These are phyloP conservation scores for Aureoboletus auriporus DNA, from an alignment of 768 basidiomycete genomes.

Conservation along the genomic window DNA sequence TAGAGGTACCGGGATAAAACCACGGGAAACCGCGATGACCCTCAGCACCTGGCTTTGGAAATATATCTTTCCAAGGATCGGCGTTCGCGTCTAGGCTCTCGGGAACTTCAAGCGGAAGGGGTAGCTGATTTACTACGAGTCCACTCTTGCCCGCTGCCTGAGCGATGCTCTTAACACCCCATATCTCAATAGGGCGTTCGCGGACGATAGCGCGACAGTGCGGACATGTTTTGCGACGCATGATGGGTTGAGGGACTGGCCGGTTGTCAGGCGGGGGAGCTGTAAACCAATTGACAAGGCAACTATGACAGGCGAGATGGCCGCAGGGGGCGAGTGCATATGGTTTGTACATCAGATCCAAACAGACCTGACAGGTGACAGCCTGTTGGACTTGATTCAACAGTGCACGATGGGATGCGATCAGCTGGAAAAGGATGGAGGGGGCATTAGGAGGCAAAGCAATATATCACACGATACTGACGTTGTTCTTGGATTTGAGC, in stretches of 20 bases:
- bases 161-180: constrained; percentile 46
- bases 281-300: constrained; percentile 77
- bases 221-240: constrained; percentile 40
- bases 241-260: constrained; percentile 22
- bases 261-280: constrained; percentile 32
- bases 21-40: constrained; percentile 17
- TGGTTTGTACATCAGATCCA: constrained; percentile 69
- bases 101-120: constrained; percentile 25
- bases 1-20: constrained; percentile 20
- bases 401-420: constrained; percentile 50
- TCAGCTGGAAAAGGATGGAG: constrained; percentile 32
- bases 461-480: constrained; percentile 20
- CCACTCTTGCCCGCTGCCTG: constrained; percentile 49
- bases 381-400: constrained; percentile 57
- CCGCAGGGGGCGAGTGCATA: constrained; percentile 76
- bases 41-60: constrained; percentile 29
- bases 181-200: constrained; percentile 45
- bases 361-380: constrained; percentile 74
- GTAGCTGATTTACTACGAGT: constrained; percentile 32
- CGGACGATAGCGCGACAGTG: constrained; percentile 42
- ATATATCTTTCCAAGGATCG: constrained; percentile 70
- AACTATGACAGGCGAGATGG: constrained; percentile 65
- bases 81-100: constrained; percentile 20
- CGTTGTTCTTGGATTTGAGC: constrained; percentile 37
- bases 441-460: neutral